Base-by-base conservation (phyloP, 441 rosid species). In the Erodium moschatum region DNA sequence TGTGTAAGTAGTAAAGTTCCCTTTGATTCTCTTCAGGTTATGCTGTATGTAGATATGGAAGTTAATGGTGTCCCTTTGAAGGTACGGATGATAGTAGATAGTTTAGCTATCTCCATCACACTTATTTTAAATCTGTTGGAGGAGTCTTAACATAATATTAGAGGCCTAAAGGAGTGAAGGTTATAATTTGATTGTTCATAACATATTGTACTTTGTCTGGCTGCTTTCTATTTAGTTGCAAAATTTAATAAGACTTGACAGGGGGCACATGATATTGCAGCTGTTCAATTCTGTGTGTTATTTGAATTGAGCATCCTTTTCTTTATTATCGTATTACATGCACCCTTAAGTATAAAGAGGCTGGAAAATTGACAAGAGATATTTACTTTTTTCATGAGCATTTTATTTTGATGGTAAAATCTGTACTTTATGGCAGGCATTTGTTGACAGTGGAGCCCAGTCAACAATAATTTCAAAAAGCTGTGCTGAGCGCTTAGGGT, bases 31-130 rank as follows among this genome's bases (percentile, higher is more conserved):
- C 67, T 75, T 70, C 83, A 93, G 97, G 83, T 91, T 74, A 91
- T 91, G 98, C 80, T 93, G 78, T 93, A 89, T 15, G 98, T 93
- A 61, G 97, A 94, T 78, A 94, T 94, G 98, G 98, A 94, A 83
- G 98, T 94, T 71, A 94, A 94, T 68, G 91, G 98, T 19, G 79
- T 88, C 46, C 93, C 98, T 67, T 76, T 93, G 69, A 88, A 93
- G 98, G 98, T 93, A 89, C 52, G 19, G 69, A 54, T 60, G 19
- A 65, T 44, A 50, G 44, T 69, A 68, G 60, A 64, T 71, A 19
- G 19, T 61, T 68, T 65, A 70, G 46, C 35, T 2, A 18, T 16
- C 68, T 20, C 65, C 2, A 24, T 24, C 27, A 2, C 27, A 24
- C 27, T 24, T 24, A 24, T 24, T 24, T 0, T 38, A 66, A 64